Base-by-base conservation (phyloP, 2,329 filamentous ascomycete genomes). In the Metarhizium brunneum region DNA sequence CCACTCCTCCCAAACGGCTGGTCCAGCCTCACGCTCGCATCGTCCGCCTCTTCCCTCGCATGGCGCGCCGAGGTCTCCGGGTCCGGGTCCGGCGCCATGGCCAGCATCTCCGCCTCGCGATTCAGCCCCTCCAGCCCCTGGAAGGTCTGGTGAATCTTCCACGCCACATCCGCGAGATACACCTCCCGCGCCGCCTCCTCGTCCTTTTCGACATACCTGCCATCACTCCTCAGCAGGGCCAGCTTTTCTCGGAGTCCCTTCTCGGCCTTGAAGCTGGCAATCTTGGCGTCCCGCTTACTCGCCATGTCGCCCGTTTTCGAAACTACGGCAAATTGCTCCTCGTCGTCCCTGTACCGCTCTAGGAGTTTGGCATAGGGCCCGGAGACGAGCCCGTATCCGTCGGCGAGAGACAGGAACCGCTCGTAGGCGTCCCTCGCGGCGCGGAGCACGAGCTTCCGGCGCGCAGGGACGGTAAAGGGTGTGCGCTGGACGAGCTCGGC, bases 101-200 rank as follows among this genome's bases (percentile, higher is more conserved):
- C 84, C 16, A 99, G 77, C 61, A 99, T 87, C 57, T 92, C 84
- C 56, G 90, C 70, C 72, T 99, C 94, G 62, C 90, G 87, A 45
- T 87, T 88, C 56, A 96, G 79, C 18, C 88, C 83, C 69, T 97
- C 94, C n/a, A 99, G 80, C 0, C 85, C 81, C 67, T 94, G 88
- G 64, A 97, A 95, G 5, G 91, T 79, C 67, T 88, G 83, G 69
- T 96, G 90, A 3, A 86, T 81, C 64, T 81, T 83, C 60, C 91
- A 85, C 18, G 81, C 76, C 47, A 96, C 75, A 62, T 90, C 84
- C 1, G 91, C 84, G 32, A 96, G 76, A 65, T 95, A 84, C 35
- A 95, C 76, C 59, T 88, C 81, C 51, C 94, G 84, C 14, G 91
- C 80, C n/a, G 86, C 79, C 63, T 92, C 88, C 56, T 99, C 94